Evolutionary conservation across 2,329 filamentous ascomycete species (phyloP), one percentile per base, ranked within the genome.

Genomic region (Talaromyces sp.): DNA sequence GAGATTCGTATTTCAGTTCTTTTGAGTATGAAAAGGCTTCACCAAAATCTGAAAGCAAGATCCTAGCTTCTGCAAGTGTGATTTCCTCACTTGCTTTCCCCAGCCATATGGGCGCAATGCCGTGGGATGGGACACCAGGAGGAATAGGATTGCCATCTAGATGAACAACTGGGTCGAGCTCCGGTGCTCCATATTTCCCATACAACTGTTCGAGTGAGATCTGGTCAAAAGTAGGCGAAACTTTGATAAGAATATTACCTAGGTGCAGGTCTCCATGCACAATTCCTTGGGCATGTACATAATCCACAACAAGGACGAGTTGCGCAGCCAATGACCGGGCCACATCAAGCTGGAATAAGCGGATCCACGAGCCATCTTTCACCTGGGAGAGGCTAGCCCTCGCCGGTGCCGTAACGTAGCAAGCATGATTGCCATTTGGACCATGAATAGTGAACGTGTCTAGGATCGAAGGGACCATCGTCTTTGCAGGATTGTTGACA

Each of bases 221-320:
- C 22, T 63, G 51, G 25, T 61, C 52, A 35, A 68, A 61, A 5
- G 52, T 40, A 7, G 61, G 63, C 53, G 65, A 28, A 1, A 56
- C 9, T 56, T 54, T 55, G 36, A 76, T 62, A 21, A 75, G 66
- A 25, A 71, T 45, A 56, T 76, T 76, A n/a, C 71, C 70, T 2
- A 66, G 54, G 53, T 75, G 69, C 46, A 75, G 59, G 28, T 67
- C 72, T 67, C 72, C 70, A 62, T 75, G 71, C 28, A 68, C 69
- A 51, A 66, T 67, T 17, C 69, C 70, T 28, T 57, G 55, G 2
- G 59, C 28, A 55, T 73, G 69, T 7, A 71, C 60, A 55, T 66
- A 65, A 0, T 66, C 63, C 8, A 75, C 65, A 22, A 66, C 71
- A 31, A 70, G 75, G 1, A 61, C 63, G 1, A 68, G 64, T 54